phyloP scores from a whole-genome alignment of 2,329 filamentous ascomycete species.

The Monosporascus sp. region DNA sequence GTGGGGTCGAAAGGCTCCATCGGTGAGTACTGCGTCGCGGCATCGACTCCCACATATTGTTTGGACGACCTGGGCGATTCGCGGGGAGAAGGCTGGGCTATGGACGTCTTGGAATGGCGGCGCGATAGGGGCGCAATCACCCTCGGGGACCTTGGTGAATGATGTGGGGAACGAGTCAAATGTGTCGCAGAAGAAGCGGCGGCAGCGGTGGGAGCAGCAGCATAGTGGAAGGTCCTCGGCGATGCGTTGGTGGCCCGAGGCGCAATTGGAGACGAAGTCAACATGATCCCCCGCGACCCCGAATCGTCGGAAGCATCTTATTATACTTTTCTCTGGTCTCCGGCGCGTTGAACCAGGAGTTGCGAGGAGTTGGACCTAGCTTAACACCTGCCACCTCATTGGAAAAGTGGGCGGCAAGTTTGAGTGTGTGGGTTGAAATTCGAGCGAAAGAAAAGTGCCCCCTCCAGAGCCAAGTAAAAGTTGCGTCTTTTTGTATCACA shows the following conservation, averaged over 20 bases:
- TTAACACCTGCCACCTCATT: neutral
- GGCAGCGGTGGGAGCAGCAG: neutral
- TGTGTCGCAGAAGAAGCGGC: conserved; percentile 21
- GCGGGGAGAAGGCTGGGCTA: conserved; percentile 26
- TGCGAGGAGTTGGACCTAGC: neutral
- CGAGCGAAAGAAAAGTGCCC: no score
- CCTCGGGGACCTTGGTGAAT: conserved; percentile 28
- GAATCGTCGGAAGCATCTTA: conserved; percentile 19
- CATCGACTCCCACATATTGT: conserved; percentile 43
- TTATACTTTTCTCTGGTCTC: conserved; percentile 8
- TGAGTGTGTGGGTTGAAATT: no score
- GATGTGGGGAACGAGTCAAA: conserved; percentile 35
- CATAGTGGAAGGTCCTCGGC: conserved; percentile 44
- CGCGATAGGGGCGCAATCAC: conserved; percentile 35
- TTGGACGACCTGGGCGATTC: conserved; percentile 22
- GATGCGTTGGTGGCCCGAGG: conserved; percentile 47
- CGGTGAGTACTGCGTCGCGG: conserved; percentile 43
- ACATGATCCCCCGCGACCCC: conserved; percentile 50
- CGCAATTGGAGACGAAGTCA: conserved; percentile 52
- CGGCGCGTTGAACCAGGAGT: conserved; percentile 4
- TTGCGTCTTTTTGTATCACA: no score
- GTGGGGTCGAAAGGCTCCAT: conserved; percentile 40
- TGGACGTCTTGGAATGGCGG: conserved; percentile 30
- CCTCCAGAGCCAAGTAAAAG: no score
- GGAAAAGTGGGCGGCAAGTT: neutral